These are phyloP conservation scores for Paraphaeosphaeria minitans DNA, from an alignment of 2,329 filamentous ascomycete species.

Conservation along the genomic window DNA sequence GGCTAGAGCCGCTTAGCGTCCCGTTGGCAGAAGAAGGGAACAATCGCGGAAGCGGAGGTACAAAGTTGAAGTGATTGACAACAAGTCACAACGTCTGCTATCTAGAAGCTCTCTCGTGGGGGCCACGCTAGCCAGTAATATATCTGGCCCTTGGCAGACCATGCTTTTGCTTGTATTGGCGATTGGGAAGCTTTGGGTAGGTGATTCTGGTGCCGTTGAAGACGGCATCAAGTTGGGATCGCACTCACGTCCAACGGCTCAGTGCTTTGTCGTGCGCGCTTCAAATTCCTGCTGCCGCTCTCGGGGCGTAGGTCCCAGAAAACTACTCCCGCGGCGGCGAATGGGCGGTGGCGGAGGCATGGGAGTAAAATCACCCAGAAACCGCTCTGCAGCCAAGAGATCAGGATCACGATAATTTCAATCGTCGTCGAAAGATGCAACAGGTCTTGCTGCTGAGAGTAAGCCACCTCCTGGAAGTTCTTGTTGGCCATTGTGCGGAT, in stretches of 20 bases:
- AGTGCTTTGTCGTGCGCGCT: conserved; percentile 24
- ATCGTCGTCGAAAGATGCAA: conserved; percentile 39
- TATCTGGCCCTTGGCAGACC: conserved; percentile 26
- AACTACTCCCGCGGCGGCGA: conserved; percentile 30
- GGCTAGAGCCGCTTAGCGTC: not conserved
- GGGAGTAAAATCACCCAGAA: conserved; percentile 27
- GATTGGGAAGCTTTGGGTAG: conserved; percentile 22
- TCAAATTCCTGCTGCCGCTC: conserved; percentile 35
- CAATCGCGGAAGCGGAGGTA: not conserved
- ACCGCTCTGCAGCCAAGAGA: conserved; percentile 22
- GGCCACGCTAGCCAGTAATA: not conserved
- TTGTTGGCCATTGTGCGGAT: conserved; percentile 27
- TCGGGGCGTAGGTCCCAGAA: conserved; percentile 39
- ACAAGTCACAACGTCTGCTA: not conserved
- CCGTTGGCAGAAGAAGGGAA: not conserved
- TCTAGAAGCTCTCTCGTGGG: not conserved
- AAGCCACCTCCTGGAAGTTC: conserved; percentile 28
- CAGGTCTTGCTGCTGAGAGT: conserved; percentile 37
- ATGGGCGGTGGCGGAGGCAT: conserved; percentile 23
- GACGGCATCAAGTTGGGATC: conserved; percentile 19
- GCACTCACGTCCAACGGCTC: conserved; percentile 15
- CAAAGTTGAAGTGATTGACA: not conserved
- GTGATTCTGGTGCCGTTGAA: conserved; percentile 25
- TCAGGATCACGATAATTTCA: conserved; percentile 19
- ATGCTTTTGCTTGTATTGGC: conserved; percentile 11